Evolutionary conservation across 2,329 filamentous ascomycete species (phyloP).

Genomic region (Madurella fahalii): DNA sequence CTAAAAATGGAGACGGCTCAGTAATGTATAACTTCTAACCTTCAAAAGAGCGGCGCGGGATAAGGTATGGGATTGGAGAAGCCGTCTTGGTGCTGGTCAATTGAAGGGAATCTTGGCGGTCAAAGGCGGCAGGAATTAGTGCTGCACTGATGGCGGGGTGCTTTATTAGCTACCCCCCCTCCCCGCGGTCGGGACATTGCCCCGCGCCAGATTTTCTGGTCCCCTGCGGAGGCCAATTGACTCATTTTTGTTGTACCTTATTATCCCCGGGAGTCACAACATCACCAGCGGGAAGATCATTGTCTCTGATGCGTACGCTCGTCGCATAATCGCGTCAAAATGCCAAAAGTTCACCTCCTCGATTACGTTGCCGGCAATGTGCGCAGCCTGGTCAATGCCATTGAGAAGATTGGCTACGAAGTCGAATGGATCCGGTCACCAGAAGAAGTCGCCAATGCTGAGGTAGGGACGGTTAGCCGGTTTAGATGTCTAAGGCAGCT

Average conservation of each 20-base stretch:
- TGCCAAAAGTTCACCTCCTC: slow-evolving; percentile 73
- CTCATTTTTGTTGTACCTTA: slow-evolving; percentile 7
- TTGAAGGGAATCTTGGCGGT: slow-evolving; percentile 29
- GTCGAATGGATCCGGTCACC: slow-evolving; percentile 90
- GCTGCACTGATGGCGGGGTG: slow-evolving; percentile 15
- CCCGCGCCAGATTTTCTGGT: neutral
- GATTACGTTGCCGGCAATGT: slow-evolving; percentile 97
- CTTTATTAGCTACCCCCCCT: neutral
- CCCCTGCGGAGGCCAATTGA: slow-evolving; percentile 2
- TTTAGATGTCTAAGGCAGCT: neutral
- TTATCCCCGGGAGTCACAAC: neutral
- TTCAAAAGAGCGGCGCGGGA: too few species aligned
- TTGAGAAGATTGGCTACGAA: slow-evolving; percentile 89
- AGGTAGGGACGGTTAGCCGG: slow-evolving; percentile 52
- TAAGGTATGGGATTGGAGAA: neutral
- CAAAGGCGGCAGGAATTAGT: slow-evolving; percentile 26
- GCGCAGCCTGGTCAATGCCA: slow-evolving; percentile 92
- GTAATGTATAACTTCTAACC: too few species aligned
- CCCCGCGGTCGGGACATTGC: slow-evolving; percentile 5
- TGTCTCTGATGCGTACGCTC: too few species aligned
- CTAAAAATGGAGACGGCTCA: too few species aligned
- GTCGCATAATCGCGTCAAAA: slow-evolving; percentile 34
- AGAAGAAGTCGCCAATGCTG: slow-evolving; percentile 76
- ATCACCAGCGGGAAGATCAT: too few species aligned
- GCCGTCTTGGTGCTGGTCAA: neutral